A percentile compares a stretch with the other conserved stretches of the same genome.
Evolutionary conservation across 192 early-diverging fungal species (phyloP).

Genomic region (Rhizophagus sp.): DNA sequence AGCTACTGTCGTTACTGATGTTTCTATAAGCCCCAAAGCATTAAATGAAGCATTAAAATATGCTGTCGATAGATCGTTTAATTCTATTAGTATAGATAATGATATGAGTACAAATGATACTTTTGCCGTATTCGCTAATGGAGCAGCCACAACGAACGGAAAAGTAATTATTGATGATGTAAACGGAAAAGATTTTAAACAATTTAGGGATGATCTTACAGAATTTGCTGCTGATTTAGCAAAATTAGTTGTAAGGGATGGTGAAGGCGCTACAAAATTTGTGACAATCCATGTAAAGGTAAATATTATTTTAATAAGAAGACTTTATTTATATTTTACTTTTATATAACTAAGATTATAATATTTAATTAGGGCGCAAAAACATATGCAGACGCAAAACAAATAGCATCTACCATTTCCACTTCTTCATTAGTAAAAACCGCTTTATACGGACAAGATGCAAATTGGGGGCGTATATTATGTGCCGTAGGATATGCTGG

Average conservation of each 20-base stretch:
- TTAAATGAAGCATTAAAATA: slow-evolving; percentile 73
- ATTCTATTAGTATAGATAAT: slow-evolving; percentile 93
- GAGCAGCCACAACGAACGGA: slow-evolving; percentile 49
- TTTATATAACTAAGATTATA: neutral
- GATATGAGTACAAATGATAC: slow-evolving; percentile 98
- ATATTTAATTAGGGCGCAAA: slow-evolving; percentile 61
- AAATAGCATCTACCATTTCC: slow-evolving; percentile 82
- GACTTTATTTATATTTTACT: neutral
- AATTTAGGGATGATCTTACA: slow-evolving; percentile 74
- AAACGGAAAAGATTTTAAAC: slow-evolving; percentile 55
- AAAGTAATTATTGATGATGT: slow-evolving; percentile 42
- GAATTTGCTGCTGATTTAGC: slow-evolving; percentile 87
- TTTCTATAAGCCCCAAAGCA: slow-evolving; percentile 58
- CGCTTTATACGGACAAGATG: slow-evolving; percentile 94
- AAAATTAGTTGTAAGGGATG: slow-evolving; percentile 89
- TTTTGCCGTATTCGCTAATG: slow-evolving; percentile 87
- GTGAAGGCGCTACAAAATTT: slow-evolving; percentile 98
- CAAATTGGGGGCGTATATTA: slow-evolving; percentile 96
- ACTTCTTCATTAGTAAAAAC: slow-evolving; percentile 96
- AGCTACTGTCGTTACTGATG: slow-evolving; percentile 86
- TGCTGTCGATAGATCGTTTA: slow-evolving; percentile 91
- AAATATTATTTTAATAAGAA: neutral
- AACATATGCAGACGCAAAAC: slow-evolving; percentile 76
- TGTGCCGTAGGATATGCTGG: slow-evolving; percentile 89
- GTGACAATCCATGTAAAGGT: slow-evolving; percentile 85